phyloP scores from a whole-genome alignment of 83 land plant species.

The Diphasiastrum complanatum region DNA sequence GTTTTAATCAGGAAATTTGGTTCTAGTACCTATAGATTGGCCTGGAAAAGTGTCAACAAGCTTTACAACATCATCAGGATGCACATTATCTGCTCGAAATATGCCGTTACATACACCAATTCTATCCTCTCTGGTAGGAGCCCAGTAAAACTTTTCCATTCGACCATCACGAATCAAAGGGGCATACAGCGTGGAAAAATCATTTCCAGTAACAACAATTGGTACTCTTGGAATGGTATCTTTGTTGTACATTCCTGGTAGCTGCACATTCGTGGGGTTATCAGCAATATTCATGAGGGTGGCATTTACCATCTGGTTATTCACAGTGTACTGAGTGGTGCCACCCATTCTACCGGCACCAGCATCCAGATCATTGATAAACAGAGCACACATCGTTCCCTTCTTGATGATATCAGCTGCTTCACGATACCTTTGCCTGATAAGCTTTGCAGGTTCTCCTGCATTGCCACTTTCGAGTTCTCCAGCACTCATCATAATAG shows the following conservation, averaged over 20 bases:
- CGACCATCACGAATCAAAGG: constrained; percentile 99
- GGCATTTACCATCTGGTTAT: constrained; percentile 99
- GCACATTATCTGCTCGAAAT: constrained; percentile 61
- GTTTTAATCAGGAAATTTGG: no score
- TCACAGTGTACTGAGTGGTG: constrained; percentile 96
- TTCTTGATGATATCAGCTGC: constrained; percentile 92
- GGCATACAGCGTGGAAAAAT: constrained; percentile 95
- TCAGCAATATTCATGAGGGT: constrained; percentile 99
- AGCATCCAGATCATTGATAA: constrained; percentile 98
- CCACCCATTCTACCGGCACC: constrained; percentile 96
- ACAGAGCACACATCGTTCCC: constrained; percentile 95
- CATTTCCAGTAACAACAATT: constrained; percentile 94
- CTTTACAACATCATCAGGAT: constrained; percentile 47
- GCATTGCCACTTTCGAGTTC: constrained; percentile 96
- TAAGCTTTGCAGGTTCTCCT: constrained; percentile 95
- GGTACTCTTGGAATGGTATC: constrained; percentile 90
- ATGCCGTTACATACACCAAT: constrained; percentile 94
- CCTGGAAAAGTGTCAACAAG: constrained; percentile 94
- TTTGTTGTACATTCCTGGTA: constrained; percentile 97
- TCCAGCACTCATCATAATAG: constrained; percentile 99
- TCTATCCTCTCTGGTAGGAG: constrained; percentile 91
- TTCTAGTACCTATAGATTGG: constrained; percentile 95
- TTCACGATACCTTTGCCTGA: constrained; percentile 93
- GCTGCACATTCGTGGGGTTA: constrained; percentile 87
- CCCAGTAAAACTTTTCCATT: constrained; percentile 99